Conservation (phyloP, 2,329 filamentous ascomycete species). For the Pyrenochaeta sp. region DNA sequence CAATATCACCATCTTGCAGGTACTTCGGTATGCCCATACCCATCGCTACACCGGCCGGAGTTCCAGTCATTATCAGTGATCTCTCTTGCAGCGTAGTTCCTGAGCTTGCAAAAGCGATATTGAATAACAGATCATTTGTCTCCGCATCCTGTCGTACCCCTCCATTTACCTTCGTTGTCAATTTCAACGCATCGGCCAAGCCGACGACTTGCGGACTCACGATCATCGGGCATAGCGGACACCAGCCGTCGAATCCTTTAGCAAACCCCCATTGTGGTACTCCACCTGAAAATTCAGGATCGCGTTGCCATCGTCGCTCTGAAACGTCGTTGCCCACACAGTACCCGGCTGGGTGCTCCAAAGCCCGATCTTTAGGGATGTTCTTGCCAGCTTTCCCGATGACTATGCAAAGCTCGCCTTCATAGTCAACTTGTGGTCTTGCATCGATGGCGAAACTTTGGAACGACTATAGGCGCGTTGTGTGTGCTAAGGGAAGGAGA, state of each 20-base stretch:
- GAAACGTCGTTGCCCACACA: slow-evolving; percentile 62
- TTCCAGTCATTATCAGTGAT: slow-evolving; percentile 56
- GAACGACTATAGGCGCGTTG: background rate
- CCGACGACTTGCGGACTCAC: slow-evolving; percentile 50
- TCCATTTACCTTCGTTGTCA: slow-evolving; percentile 56
- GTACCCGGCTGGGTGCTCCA: slow-evolving; percentile 59
- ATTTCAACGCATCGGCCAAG: slow-evolving; percentile 49
- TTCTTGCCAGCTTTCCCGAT: slow-evolving; percentile 60
- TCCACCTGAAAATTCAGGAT: slow-evolving; percentile 11
- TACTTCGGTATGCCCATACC: slow-evolving; percentile 51
- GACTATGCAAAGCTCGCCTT: slow-evolving; percentile 45
- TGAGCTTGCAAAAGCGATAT: slow-evolving; percentile 53
- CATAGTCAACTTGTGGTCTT: slow-evolving; percentile 11
- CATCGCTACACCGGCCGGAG: slow-evolving; percentile 53
- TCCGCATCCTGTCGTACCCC: slow-evolving; percentile 51
- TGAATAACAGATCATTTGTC: slow-evolving; percentile 53
- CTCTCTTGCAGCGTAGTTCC: slow-evolving; percentile 50
- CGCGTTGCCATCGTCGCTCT: slow-evolving; percentile 55
- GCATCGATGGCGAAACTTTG: slow-evolving; percentile 2
- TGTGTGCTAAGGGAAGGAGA: background rate
- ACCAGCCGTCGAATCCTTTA: slow-evolving; percentile 61
- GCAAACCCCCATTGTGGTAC: slow-evolving; percentile 60
- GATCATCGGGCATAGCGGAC: slow-evolving; percentile 58
- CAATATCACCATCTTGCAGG: slow-evolving; percentile 49
- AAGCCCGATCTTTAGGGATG: slow-evolving; percentile 50